Evolutionary conservation across 1,284 basidiomycete genomes (phyloP), one percentile per base, ranked within the genome.

Genomic region (Sphaerobolus stellatus): DNA sequence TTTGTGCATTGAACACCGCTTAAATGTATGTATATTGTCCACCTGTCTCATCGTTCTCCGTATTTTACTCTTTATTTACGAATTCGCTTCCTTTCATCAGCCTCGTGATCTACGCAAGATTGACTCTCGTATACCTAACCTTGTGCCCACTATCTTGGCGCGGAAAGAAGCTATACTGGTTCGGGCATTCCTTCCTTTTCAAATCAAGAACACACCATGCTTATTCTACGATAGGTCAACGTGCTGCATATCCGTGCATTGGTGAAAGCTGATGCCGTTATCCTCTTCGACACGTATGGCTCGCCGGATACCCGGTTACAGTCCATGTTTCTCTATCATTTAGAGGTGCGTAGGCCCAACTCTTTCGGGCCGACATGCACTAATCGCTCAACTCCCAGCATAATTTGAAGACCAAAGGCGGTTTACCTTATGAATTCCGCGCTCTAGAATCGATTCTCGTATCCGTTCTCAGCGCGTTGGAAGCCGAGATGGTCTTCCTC

Each of bases 31-130:
- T 72, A 41, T 59, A n/a, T n/a, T 34, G 36, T 40, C 8, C 27
- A 5, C 24, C 45, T 16, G 29, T 27, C 38, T 1, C 47, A 30
- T 38, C 31, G 16, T 25, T 25, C 13, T 29, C 14, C 45, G 13
- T 44, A 22, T 18, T 48, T 18, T 28, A 48, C 14, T 27, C 4
- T 34, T 56, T 20, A 40, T 58, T 48, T 56, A 44, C 51, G 38
- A 48, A 38, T 46, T 47, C 27, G 28, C 46, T 48, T 25, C 38
- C 36, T 40, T 56, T 56, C 52, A 53, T 50, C 68, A 98, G 90
- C 91, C 94, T 59, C 89, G 96, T 76, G 96, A 99, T 74, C 78
- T 99, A 40, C 88, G 96, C 55, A 98, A 98, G 76, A 93, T 99
- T 63, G 96, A 98, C 75, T 94, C 92, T 13, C 80, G 94, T 59